Evolutionary conservation across 345 rosid species (phyloP).

Genomic region (Draba incana): DNA sequence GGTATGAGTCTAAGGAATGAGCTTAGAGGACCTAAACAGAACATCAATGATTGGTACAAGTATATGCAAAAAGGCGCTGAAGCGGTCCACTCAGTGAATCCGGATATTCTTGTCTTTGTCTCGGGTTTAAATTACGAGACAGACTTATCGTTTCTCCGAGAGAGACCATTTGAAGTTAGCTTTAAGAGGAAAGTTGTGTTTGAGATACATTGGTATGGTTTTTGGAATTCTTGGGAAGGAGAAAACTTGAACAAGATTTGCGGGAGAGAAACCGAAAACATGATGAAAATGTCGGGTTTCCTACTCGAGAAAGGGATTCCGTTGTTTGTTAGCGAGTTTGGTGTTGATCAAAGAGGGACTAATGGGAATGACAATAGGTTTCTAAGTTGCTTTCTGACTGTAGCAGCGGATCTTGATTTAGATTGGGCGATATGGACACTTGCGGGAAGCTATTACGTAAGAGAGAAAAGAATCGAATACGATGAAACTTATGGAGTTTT

Average conservation of each 20-base stretch:
- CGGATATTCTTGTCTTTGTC: conserved; percentile 71
- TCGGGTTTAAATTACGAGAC: conserved; percentile 76
- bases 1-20: conserved; percentile 93
- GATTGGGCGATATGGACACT: conserved; percentile 90
- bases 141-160: conserved; percentile 61
- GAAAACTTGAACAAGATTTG: conserved; percentile 73
- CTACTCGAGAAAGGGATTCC: conserved; percentile 63
- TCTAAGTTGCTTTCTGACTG: conserved; percentile 67
- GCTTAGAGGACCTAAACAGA: conserved; percentile 83
- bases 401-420: conserved; percentile 76
- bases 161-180: conserved; percentile 49
- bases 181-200: conserved; percentile 69
- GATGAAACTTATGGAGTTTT: conserved; percentile 68
- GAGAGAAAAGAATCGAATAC: conserved; percentile 60
- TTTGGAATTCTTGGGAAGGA: conserved; percentile 71
- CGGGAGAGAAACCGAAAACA: conserved; percentile 53
- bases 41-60: conserved; percentile 78
- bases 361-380: conserved; percentile 75
- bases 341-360: conserved; percentile 69
- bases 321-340: conserved; percentile 72
- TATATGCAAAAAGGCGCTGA: conserved; percentile 84
- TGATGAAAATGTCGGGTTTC: conserved; percentile 59
- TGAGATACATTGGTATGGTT: conserved; percentile 85
- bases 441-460: conserved; percentile 75
- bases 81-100: conserved; percentile 79